phyloP scores from a whole-genome alignment of 306 rosid species.

The Chamaecrista fasciculata region DNA sequence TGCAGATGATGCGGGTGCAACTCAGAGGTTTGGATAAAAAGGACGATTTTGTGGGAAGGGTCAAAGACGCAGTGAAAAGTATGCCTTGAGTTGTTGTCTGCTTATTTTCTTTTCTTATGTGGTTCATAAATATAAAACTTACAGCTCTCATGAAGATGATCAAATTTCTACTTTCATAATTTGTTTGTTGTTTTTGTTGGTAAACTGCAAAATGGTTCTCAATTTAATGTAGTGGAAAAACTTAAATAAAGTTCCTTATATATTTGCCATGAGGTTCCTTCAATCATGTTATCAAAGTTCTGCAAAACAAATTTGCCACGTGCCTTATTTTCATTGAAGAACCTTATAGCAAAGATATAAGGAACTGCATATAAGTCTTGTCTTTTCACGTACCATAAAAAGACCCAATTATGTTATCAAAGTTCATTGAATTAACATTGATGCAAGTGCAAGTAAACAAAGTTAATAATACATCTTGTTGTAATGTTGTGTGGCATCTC shows the following conservation, averaged over 20 bases:
- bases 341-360: too few relatives aligned
- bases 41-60: conserved; percentile 56
- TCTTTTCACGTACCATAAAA: too few relatives aligned
- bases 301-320: too few relatives aligned
- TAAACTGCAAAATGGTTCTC: not conserved
- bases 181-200: not conserved
- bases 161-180: not conserved
- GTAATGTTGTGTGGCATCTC: not conserved
- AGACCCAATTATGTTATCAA: not conserved
- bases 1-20: conserved; percentile 65
- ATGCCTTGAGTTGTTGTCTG: conserved; percentile 27
- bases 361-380: too few relatives aligned
- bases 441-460: conserved; percentile 19
- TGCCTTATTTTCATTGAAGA: too few relatives aligned
- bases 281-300: too few relatives aligned
- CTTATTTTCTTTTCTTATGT: conserved; percentile 18
- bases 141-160: conserved; percentile 15
- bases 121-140: not conserved
- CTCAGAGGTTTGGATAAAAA: conserved; percentile 56
- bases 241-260: too few relatives aligned
- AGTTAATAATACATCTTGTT: not conserved
- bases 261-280: too few relatives aligned
- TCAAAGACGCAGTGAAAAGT: conserved; percentile 65
- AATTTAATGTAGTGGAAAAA: not conserved
- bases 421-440: not conserved